Percentiles rank a stretch among this genome's conserved stretches.
Evolutionary conservation across 495 filamentous ascomycete genomes (phyloP).

Genomic region (Bathelium albidoporum): DNA sequence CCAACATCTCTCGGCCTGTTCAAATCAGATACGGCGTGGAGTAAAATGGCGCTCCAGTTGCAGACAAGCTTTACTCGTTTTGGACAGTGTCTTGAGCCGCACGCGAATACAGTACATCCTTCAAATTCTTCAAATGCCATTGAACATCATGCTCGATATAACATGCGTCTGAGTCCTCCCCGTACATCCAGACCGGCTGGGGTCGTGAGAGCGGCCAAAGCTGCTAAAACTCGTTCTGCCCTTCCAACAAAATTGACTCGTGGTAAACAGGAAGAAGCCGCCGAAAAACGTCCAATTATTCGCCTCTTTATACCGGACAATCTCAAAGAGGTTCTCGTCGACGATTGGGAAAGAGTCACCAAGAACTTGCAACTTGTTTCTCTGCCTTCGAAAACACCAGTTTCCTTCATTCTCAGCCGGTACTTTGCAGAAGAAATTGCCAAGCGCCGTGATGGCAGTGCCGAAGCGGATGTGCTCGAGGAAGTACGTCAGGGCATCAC

Average conservation of each 20-base stretch:
- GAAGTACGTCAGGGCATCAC: conserved; percentile 74
- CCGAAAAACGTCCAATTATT: conserved; percentile 67
- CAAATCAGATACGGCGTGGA: background rate
- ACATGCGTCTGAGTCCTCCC: no score
- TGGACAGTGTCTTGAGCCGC: background rate
- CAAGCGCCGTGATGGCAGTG: conserved; percentile 51
- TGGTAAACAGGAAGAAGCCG: conserved; percentile 64
- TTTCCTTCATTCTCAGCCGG: conserved; percentile 65
- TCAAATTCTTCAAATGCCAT: no score
- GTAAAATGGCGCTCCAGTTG: background rate
- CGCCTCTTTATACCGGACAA: conserved; percentile 74
- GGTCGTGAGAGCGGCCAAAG: no score
- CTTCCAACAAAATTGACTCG: conserved; percentile 10
- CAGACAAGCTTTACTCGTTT: background rate
- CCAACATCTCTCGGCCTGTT: background rate
- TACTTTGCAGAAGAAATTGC: conserved; percentile 61
- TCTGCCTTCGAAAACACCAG: conserved; percentile 64
- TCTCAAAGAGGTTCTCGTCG: conserved; percentile 81
- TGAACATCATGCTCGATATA: no score
- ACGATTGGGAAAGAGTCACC: conserved; percentile 98
- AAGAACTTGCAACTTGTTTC: conserved; percentile 82
- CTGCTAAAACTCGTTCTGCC: background rate
- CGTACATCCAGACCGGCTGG: no score
- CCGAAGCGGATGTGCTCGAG: conserved; percentile 73
- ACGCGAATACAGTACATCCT: no score